Conservation (phyloP, 2,329 filamentous ascomycete genomes). For the Xylaria sp. region DNA sequence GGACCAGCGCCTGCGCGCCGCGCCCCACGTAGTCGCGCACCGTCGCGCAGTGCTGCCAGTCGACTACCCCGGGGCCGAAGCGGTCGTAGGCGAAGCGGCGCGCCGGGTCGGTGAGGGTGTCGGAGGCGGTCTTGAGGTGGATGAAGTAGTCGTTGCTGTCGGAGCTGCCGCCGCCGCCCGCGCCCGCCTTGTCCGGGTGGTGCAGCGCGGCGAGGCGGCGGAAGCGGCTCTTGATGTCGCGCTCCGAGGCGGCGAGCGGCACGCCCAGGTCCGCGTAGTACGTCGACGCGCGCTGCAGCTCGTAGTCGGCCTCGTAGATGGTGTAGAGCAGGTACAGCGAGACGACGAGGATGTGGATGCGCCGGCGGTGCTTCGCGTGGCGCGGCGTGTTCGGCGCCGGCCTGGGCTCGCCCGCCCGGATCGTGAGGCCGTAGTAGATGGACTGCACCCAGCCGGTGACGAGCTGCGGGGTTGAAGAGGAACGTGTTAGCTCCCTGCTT, state of each 20-base stretch:
- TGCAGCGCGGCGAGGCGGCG: constrained; percentile 70
- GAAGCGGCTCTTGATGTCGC: constrained; percentile 81
- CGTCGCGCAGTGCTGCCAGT: constrained; percentile 68
- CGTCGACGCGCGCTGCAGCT: constrained; percentile 69
- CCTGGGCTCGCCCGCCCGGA: constrained; percentile 84
- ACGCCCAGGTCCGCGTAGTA: constrained; percentile 82
- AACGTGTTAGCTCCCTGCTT: constrained; percentile 14
- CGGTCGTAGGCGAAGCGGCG: constrained; percentile 87
- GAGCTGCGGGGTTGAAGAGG: constrained; percentile 55
- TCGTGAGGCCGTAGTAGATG: constrained; percentile 84
- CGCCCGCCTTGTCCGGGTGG: constrained; percentile 82
- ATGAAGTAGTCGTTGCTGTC: constrained; percentile 64
- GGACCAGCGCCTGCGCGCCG: constrained; percentile 61
- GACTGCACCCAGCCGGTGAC: constrained; percentile 77
- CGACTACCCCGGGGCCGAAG: constrained; percentile 73
- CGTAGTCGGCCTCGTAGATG: constrained; percentile 87
- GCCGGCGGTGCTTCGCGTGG: constrained; percentile 73
- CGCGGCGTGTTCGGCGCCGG: constrained; percentile 71
- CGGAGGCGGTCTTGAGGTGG: constrained; percentile 79
- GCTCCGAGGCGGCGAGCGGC: constrained; percentile 68
- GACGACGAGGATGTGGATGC: constrained; percentile 83
- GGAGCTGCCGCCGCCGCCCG: constrained; percentile 37
- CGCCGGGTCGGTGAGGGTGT: constrained; percentile 76
- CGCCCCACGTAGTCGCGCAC: constrained; percentile 72
- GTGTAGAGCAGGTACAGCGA: constrained; percentile 86